Base-by-base conservation (phyloP, 2,329 filamentous ascomycete species). In the Scedosporium boydii region DNA sequence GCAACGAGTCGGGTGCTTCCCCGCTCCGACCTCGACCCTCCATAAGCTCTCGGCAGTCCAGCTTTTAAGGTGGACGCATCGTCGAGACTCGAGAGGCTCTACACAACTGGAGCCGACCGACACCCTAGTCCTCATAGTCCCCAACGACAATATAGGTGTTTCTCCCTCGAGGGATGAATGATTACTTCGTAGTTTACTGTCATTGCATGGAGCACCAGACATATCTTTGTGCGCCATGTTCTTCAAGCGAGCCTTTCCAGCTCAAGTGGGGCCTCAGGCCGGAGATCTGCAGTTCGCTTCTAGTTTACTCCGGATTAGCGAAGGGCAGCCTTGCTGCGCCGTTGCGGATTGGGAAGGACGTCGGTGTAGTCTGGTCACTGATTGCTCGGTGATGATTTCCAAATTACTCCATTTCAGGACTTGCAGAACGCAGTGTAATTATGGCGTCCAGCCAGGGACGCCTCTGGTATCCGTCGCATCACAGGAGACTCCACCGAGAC, bases 1-100 rank as follows among this genome's bases (percentile, higher is more conserved):
- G 18, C 23, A 55, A n/a, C 51, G 51, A 55, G 51, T 55, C 51
- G 51, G 51, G 51, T 55, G 51, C 51, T 55, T 55, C 51, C 51
- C 51, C 51, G 51, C 51, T 55, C 51, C 51, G 9, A 29, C 18
- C 18, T 55, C 51, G 51, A 55, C 51, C 51, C 6, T 55, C 12
- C 23, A 6, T 4, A 23, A 16, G 51, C 51, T 27, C 51, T 27
- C 51, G 23, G 51, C 51, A 55, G 23, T 55, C 51, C 21, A 26
- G 18, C 44, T n/a, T n/a, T 23, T 3, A 48, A 23, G 44, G 44
- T 48, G n/a, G 4, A 23, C 5, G 6, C n/a, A 48, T 48, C 18
- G 6, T n/a, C 6, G 3, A 48, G 44, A 23, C n/a, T 18, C 7
- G 3, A 10, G 51, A 55, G 51, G 51, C 18, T 27, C 18, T 23